Base-by-base conservation (phyloP, 2,329 filamentous ascomycete species). In the Fusarium chaquense region DNA sequence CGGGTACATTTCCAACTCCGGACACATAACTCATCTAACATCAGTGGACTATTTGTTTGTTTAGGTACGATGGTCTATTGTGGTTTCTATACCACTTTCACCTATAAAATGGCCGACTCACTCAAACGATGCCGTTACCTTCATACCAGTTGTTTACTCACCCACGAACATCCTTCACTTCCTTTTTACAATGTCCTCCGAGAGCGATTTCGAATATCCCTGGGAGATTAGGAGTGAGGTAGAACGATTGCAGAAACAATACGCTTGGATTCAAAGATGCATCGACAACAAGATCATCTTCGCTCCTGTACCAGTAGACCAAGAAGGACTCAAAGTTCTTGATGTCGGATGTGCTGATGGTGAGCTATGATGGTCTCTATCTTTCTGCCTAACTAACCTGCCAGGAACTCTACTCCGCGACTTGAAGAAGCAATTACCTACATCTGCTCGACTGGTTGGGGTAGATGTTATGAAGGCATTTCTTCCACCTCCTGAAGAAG, bases 281-380 rank as follows among this genome's bases (percentile, higher is more conserved):
- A 57, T 69, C 3, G 26, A 54, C 3, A 16, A 28, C 22, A 57
- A 62, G 18, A 45, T 69, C n/a, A 9, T 47, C 15, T 69, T 69
- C 16, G 61, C 55, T 2, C 65, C 52, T 0, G 13, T 69, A 9
- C 32, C 35, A 6, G 15, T 51, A 2, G 20, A 58, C 6, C 57
- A 51, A 38, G 20, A 53, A 18, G 51, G 40, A 4, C 15, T 69
- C 8, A 62, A 5, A 11, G 15, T 69, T 12, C 47, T 66, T 0
- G 65, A 69, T 5, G 60, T 66, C 3, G 66, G 66, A 12, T 69
- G 65, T 24, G 66, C 66, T 15, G 55, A 69, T 18, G 65, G 55
- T 61, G 12, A 26, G 33, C 28, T 2, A 13, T 22, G 8, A 10
- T 1, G 0, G 7, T 2, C 24, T 12, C 4, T 1, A 5, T 3